These are phyloP conservation scores for Lycium ferocissimum DNA, from an alignment of 257 asterid species.

Conservation along the genomic window DNA sequence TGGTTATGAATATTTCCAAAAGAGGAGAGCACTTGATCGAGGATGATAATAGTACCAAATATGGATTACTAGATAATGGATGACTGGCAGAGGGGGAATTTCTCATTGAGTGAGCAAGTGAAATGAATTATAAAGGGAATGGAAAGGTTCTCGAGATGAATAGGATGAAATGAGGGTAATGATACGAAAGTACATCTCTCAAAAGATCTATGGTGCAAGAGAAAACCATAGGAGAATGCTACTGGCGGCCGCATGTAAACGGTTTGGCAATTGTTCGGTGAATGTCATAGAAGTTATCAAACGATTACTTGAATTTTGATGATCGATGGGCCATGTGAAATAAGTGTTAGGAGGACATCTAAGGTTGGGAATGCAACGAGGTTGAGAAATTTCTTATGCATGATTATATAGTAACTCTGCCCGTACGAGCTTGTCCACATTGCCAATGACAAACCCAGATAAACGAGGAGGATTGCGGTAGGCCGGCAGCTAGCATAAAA, in stretches of 20 bases:
- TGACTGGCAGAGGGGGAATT: background rate
- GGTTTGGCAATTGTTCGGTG: constrained; percentile 8
- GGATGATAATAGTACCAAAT: background rate
- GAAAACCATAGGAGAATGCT: constrained; percentile 2
- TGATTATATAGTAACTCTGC: background rate
- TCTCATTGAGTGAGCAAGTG: constrained; percentile 2
- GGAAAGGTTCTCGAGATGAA: background rate
- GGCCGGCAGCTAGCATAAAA: background rate
- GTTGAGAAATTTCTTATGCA: background rate
- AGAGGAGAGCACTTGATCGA: background rate
- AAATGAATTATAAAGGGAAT: background rate
- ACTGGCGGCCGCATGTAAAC: background rate
- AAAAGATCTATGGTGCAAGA: background rate
- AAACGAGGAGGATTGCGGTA: background rate
- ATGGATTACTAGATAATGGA: constrained; percentile 22
- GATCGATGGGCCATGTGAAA: background rate
- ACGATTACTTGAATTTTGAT: background rate
- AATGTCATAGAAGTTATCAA: background rate
- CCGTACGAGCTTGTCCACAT: background rate
- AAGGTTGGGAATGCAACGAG: background rate
- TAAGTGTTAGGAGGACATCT: constrained; percentile 4
- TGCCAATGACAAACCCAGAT: background rate
- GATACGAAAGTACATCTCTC: background rate
- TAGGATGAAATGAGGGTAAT: background rate
- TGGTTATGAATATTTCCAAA: background rate